Evolutionary conservation across 352 stramenopile genomes (phyloP).

Genomic region (Phytophthora syringae): DNA sequence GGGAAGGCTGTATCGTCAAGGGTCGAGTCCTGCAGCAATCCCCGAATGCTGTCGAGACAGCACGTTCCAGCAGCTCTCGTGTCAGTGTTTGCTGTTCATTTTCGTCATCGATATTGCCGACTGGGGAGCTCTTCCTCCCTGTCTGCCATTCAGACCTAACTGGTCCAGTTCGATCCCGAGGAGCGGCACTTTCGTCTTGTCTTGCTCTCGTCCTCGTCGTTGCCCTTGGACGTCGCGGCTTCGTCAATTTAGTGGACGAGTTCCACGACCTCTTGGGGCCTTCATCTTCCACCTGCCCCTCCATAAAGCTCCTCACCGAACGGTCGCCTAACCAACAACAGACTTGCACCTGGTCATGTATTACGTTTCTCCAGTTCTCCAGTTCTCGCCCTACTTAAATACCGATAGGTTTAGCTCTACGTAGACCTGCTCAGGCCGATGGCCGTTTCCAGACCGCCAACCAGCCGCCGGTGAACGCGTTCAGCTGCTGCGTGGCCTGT

Average conservation of each 20-base stretch:
- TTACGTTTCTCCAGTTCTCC: not conserved
- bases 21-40: constrained; percentile 27
- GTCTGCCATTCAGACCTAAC: not conserved
- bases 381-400: constrained; percentile 10
- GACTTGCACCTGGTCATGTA: constrained; percentile 5
- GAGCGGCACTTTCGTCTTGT: not conserved
- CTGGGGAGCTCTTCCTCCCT: not conserved
- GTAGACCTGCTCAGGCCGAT: constrained; percentile 15
- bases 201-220: not conserved
- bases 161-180: not conserved
- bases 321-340: constrained; percentile 14
- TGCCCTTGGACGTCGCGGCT: constrained; percentile 1
- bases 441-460: constrained; percentile 75
- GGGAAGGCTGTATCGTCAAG: constrained; percentile 28
- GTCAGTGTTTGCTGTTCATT: constrained; percentile 37
- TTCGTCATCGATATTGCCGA: not conserved
- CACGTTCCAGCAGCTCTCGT: constrained; percentile 63
- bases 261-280: constrained; percentile 48
- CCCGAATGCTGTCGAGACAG: constrained; percentile 57
- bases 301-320: constrained; percentile 20
- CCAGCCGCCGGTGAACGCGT: constrained; percentile 76
- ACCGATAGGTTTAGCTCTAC: too few relatives aligned
- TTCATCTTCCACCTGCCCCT: constrained; percentile 13
- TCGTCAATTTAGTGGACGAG: constrained; percentile 46
- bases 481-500: constrained; percentile 70